Evolutionary conservation across 345 rosid genomes (phyloP), one percentile per base, ranked within the genome.

Genomic region (Acer campestre): DNA sequence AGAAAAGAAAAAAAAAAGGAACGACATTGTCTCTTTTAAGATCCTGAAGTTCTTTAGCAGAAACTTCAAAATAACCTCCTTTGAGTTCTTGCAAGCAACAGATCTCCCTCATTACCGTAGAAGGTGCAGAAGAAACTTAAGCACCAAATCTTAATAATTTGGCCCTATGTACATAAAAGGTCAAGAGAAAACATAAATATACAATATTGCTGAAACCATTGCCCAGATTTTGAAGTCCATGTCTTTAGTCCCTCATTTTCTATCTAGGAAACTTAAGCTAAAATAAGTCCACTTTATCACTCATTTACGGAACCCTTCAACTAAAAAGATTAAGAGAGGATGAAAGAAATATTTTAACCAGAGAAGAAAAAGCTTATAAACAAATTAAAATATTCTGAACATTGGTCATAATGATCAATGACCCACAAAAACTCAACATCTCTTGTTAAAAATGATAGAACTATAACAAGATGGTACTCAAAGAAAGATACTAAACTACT

Each of bases 51-150:
- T 22, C 29, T 72, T 55, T 61, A 23, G 48, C 31, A 72, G 8
- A 38, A 59, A 58, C 49, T 58, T 38, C 44, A 31, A 35, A 72
- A 11, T 20, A 58, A 13, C 35, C 17, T 71, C 51, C 35, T 56
- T 59, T 20, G 20, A 72, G 66, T 40, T 35, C 40, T 59, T 72
- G 49, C 75, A 58, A 56, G 65, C 59, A 56, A 56, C 14, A n/a
- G 13, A 35, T 0, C 12, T 42, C 63, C 23, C 20, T 70, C 38
- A 17, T 18, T 7, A 18, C 46, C 2, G 23, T 2, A 12, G 27
- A 56, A n/a, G 49, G 49, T 6, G 62, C 64, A 11, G 1, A 71
- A 20, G 13, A 38, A 70, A 53, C 13, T 13, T 49, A 67, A 22
- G 20, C 10, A 8, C 51, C 59, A 7, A 25, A 11, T 46, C 16